These are phyloP conservation scores for Phaeomoniella chlamydospora DNA, from an alignment of 2,329 filamentous ascomycete genomes.

Conservation along the genomic window DNA sequence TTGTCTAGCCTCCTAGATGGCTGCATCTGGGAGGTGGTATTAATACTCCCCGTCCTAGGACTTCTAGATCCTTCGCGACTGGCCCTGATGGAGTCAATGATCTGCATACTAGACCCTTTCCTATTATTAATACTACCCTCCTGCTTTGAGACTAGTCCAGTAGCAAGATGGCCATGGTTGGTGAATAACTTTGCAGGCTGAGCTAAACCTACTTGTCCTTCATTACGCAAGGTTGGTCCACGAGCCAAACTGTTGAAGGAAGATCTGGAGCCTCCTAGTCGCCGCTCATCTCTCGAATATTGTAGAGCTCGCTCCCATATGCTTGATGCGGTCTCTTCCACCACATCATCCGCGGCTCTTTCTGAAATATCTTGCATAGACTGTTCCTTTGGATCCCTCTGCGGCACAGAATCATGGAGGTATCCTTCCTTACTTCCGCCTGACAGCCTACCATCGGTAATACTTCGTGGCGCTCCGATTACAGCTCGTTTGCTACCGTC, in stretches of 20 bases:
- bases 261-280: background rate
- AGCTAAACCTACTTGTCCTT: background rate
- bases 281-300: conserved; percentile 4
- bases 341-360: background rate
- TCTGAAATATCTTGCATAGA: background rate
- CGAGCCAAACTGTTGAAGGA: background rate
- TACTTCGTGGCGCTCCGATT: background rate
- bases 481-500: too few relatives aligned
- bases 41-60: background rate
- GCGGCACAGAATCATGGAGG: background rate
- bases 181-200: too few relatives aligned
- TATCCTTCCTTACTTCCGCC: background rate
- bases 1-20: background rate
- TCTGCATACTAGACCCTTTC: background rate
- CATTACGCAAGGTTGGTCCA: background rate
- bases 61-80: background rate
- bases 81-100: background rate
- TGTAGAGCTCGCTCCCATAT: conserved; percentile 7
- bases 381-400: background rate
- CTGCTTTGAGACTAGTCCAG: background rate
- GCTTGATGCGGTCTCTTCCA: conserved; percentile 3
- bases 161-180: background rate
- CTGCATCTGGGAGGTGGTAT: background rate
- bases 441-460: background rate
- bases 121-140: background rate